phyloP scores from a whole-genome alignment of 129 eudicot species.

The Centaurea solstitialis region DNA sequence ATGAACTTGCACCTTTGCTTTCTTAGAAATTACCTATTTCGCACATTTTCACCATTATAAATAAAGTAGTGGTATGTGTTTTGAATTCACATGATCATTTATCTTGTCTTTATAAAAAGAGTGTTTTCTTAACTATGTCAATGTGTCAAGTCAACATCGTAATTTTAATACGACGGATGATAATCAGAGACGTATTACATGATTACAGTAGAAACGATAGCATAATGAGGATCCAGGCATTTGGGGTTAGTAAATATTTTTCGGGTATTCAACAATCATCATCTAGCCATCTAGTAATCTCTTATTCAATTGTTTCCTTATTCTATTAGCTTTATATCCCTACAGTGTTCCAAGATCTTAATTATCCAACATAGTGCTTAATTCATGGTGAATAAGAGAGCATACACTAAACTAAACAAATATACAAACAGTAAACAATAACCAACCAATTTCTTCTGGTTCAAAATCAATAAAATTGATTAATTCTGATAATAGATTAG shows the following conservation, averaged over 20 bases:
- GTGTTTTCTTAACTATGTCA: neutral
- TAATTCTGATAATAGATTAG: neutral
- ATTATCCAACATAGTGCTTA: neutral
- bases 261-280: neutral
- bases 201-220: neutral
- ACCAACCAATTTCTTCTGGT: neutral
- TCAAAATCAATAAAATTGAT: neutral
- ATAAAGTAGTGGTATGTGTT: neutral
- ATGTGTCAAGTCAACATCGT: neutral
- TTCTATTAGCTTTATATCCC: neutral
- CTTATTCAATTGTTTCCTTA: constrained; percentile 3
- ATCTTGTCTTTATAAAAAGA: neutral
- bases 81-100: neutral
- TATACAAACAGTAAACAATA: neutral
- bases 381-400: neutral
- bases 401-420: neutral
- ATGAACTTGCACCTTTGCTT: neutral
- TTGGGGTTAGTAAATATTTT: neutral
- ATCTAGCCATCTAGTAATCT: neutral
- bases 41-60: neutral
- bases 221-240: neutral
- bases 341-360: neutral
- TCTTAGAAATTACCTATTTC: neutral
- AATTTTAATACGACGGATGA: neutral
- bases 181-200: neutral